A percentile compares a stretch with the other conserved stretches of the same genome.
phyloP scores from a whole-genome alignment of 495 filamentous ascomycete species.

The Thozetella sp. region DNA sequence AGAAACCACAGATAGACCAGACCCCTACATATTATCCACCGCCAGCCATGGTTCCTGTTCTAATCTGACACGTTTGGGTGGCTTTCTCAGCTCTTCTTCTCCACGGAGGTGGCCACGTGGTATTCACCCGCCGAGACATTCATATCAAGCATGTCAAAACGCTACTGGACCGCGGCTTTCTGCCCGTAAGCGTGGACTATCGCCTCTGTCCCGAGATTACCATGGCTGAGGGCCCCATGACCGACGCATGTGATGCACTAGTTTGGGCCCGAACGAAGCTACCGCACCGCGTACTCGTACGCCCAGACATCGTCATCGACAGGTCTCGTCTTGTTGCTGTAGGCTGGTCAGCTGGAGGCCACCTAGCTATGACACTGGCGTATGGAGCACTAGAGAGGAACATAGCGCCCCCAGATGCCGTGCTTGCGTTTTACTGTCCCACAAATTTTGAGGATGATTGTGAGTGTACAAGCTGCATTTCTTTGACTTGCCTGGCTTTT shows the following conservation, averaged over 20 bases:
- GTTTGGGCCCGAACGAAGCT: constrained; percentile 41
- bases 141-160: constrained; percentile 37
- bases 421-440: constrained; percentile 56
- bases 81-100: constrained; percentile 55
- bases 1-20: no score
- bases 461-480: no score
- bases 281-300: constrained; percentile 24
- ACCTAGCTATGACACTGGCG: constrained; percentile 49
- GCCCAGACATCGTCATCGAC: constrained; percentile 33
- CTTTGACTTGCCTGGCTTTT: no score
- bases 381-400: constrained; percentile 33
- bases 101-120: constrained; percentile 56
- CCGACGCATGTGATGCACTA: constrained; percentile 47
- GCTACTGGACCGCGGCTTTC: constrained; percentile 39
- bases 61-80: no score
- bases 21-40: no score
- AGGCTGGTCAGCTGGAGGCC: constrained; percentile 61
- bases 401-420: constrained; percentile 42
- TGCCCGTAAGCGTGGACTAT: constrained; percentile 58
- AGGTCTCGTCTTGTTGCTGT: constrained; percentile 41
- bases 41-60: no score
- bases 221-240: constrained; percentile 49
- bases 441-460: constrained; percentile 35
- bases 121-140: constrained; percentile 46
- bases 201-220: constrained; percentile 55